Evolutionary conservation across 495 filamentous ascomycete species (phyloP).

Genomic region (Trichoderma parareesei): DNA sequence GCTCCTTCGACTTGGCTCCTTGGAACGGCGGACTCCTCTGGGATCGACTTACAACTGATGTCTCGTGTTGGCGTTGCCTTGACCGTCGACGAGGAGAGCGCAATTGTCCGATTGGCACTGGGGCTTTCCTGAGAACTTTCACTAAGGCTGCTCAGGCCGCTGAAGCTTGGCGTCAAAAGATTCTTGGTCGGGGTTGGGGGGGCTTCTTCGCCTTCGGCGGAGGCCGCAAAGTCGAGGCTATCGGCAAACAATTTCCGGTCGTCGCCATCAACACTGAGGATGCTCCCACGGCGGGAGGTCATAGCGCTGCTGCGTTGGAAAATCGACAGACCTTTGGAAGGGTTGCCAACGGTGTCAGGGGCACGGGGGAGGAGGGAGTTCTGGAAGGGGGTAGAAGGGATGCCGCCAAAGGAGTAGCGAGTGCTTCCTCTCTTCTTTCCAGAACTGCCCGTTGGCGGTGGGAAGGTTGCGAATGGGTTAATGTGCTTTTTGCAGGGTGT

Average conservation of each 20-base stretch:
- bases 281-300: slow-evolving; percentile 55
- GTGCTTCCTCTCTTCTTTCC: slow-evolving; percentile 26
- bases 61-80: slow-evolving; percentile 16
- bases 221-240: slow-evolving; percentile 48
- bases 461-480: slow-evolving; percentile 55
- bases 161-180: slow-evolving; percentile 26
- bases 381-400: slow-evolving; percentile 29
- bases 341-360: slow-evolving; percentile 34
- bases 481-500: slow-evolving; percentile 86
- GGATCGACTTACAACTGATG: slow-evolving; percentile 38
- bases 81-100: slow-evolving; percentile 22
- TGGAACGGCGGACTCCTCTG: slow-evolving; percentile 16
- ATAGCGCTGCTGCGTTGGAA: slow-evolving; percentile 28
- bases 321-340: slow-evolving; percentile 24
- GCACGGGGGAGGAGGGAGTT: slow-evolving; percentile 34
- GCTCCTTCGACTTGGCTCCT: slow-evolving; percentile 18
- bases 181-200: slow-evolving; percentile 93
- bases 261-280: slow-evolving; percentile 70
- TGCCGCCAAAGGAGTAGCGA: slow-evolving; percentile 17
- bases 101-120: slow-evolving; percentile 18
- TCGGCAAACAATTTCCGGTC: slow-evolving; percentile 48
- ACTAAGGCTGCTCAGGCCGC: slow-evolving; percentile 16
- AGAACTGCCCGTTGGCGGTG: slow-evolving; percentile 45
- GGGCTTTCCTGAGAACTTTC: slow-evolving; percentile 26
- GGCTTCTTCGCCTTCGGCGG: slow-evolving; percentile 59